These are phyloP conservation scores for Platanus orientalis DNA, from an alignment of 164 flowering plant species.

Conservation along the genomic window DNA sequence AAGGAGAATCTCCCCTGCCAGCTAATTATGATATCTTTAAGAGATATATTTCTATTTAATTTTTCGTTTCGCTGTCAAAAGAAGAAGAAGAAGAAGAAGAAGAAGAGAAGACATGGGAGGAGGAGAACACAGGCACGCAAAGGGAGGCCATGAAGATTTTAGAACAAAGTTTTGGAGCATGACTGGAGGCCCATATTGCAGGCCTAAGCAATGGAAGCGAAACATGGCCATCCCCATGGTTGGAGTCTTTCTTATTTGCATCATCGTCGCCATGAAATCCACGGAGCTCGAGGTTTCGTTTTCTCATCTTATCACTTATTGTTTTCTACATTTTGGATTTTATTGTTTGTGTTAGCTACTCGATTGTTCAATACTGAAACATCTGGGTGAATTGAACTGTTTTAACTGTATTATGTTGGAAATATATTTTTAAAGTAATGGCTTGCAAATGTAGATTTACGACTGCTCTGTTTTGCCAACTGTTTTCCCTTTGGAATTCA, in stretches of 20 bases:
- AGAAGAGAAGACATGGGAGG: conserved; percentile 35
- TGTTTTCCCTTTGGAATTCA: no score
- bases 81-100: conserved; percentile 4
- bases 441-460: no score
- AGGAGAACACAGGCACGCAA: conserved; percentile 57
- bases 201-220: conserved; percentile 89
- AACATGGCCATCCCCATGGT: conserved; percentile 90
- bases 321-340: background rate
- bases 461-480: no score
- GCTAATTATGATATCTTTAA: no score
- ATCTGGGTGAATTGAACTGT: no score
- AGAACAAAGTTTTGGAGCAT: conserved; percentile 87
- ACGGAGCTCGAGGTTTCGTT: conserved; percentile 82
- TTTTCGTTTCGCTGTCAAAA: no score
- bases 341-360: background rate
- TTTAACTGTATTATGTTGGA: no score
- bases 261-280: conserved; percentile 86
- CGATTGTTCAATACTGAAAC: background rate
- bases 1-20: no score
- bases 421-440: no score
- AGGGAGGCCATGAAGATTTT: conserved; percentile 59
- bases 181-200: conserved; percentile 85
- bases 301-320: background rate
- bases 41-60: no score
- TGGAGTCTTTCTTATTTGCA: conserved; percentile 74